Conservation (phyloP, 148 eudicot genomes). For the Camellia granthamiana region DNA sequence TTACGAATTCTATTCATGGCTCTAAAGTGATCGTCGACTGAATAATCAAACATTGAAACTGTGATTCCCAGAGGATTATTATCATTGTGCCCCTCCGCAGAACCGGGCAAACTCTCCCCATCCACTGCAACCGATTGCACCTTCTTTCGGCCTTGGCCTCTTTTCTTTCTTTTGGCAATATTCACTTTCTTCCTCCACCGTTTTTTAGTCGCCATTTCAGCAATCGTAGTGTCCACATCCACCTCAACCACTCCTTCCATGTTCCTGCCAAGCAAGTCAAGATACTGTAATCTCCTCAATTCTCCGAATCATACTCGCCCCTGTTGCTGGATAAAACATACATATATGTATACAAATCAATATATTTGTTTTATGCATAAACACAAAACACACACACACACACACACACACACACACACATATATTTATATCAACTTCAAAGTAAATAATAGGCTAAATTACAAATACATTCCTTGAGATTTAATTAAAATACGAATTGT, state of each 20-base stretch:
- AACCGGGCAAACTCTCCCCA: slow-evolving; percentile 6
- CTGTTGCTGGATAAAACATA: not conserved
- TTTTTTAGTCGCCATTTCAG: not conserved
- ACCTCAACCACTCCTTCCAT: slow-evolving; percentile 18
- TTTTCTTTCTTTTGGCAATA: slow-evolving; percentile 3
- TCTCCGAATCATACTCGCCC: not conserved
- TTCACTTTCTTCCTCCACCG: slow-evolving; percentile 16
- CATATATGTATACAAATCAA: too few species aligned
- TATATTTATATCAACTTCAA: too few species aligned
- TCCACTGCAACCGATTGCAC: slow-evolving; percentile 7
- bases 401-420: too few species aligned
- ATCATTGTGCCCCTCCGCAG: slow-evolving; percentile 10
- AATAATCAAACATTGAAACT: slow-evolving; percentile 51
- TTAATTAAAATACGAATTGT: too few species aligned
- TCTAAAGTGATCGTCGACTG: slow-evolving; percentile 55
- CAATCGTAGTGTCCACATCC: slow-evolving; percentile 3
- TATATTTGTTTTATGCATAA: too few species aligned
- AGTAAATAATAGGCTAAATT: too few species aligned
- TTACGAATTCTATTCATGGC: slow-evolving; percentile 41
- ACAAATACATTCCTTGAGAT: too few species aligned
- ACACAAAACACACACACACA: too few species aligned
- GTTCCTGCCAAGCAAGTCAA: not conserved
- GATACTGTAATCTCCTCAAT: not conserved
- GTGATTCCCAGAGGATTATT: slow-evolving; percentile 24
- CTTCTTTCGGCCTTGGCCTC: not conserved